Evolutionary conservation across 2,329 filamentous ascomycete species (phyloP).

Genomic region (Aspergillus candidus): DNA sequence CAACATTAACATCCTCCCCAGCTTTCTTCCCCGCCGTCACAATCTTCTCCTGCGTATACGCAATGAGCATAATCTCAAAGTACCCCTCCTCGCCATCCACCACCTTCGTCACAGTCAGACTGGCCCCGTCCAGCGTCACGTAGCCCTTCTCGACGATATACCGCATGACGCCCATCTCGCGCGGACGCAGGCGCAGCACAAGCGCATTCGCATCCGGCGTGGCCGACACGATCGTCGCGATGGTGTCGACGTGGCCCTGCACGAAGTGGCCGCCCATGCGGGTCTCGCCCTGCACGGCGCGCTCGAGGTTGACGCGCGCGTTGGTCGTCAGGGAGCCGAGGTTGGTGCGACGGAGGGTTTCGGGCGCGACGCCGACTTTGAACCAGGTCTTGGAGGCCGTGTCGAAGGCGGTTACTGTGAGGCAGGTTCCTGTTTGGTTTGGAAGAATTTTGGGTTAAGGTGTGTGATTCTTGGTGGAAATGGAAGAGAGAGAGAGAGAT

Average conservation of each 20-base stretch:
- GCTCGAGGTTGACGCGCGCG: constrained; percentile 82
- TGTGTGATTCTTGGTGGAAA: background rate
- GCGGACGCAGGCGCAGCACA: constrained; percentile 75
- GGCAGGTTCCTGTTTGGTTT: constrained; percentile 59
- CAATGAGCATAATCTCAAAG: constrained; percentile 94
- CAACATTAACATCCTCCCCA: constrained; percentile 81
- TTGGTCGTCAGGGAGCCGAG: constrained; percentile 65
- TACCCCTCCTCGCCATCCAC: constrained; percentile 73
- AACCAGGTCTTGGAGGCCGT: constrained; percentile 49
- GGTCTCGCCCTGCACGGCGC: constrained; percentile 81
- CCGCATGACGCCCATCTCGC: constrained; percentile 61
- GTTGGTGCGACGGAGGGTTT: constrained; percentile 93
- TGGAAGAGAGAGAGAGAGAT: background rate
- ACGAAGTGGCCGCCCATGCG: constrained; percentile 98
- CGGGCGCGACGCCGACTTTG: constrained; percentile 89
- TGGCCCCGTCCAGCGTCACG: constrained; percentile 88
- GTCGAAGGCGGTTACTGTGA: constrained; percentile 76
- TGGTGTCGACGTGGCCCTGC: constrained; percentile 93
- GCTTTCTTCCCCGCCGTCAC: constrained; percentile 71
- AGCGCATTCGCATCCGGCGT: constrained; percentile 83
- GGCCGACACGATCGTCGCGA: constrained; percentile 66
- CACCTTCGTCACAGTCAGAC: constrained; percentile 83
- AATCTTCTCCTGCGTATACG: constrained; percentile 91
- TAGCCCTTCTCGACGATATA: constrained; percentile 97
- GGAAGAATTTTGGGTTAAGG: background rate